Conservation (phyloP, 2,329 filamentous ascomycete genomes). For the Pseudogymnoascus sp. region DNA sequence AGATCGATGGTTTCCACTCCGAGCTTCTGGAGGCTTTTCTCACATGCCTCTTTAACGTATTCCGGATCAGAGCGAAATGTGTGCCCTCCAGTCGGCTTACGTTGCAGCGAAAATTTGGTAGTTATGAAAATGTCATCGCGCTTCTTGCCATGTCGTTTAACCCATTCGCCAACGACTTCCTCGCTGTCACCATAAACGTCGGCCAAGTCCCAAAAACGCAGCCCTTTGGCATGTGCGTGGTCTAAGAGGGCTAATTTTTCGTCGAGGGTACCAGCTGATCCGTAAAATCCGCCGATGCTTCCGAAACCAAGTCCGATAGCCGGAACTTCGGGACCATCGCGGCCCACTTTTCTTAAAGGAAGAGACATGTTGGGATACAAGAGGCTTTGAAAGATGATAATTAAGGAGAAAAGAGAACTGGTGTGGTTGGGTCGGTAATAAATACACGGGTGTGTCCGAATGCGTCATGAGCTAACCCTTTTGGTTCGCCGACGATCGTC, state of each 20-base stretch:
- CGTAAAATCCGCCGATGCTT: conserved; percentile 27
- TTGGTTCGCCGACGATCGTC: background rate
- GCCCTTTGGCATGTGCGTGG: background rate
- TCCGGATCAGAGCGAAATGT: conserved; percentile 19
- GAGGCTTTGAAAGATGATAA: background rate
- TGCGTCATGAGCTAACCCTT: background rate
- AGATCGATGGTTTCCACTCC: conserved; percentile 31
- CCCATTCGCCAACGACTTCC: conserved; percentile 41
- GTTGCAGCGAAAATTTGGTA: conserved; percentile 39
- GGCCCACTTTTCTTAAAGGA: conserved; percentile 23
- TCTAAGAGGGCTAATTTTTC: conserved; percentile 25
- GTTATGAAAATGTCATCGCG: conserved; percentile 43
- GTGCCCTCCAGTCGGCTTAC: conserved; percentile 11
- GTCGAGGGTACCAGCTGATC: conserved; percentile 10
- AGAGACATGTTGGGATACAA: conserved; percentile 11
- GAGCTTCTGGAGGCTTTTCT: conserved; percentile 32
- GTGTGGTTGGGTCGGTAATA: background rate
- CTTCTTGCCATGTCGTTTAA: conserved; percentile 34
- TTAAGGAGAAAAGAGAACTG: background rate
- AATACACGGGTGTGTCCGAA: background rate
- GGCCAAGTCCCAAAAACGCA: conserved; percentile 31
- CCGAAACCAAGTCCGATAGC: conserved; percentile 25
- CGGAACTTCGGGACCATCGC: conserved; percentile 24
- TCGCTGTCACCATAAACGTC: conserved; percentile 38
- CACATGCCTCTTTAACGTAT: conserved; percentile 34